phyloP scores from a whole-genome alignment of 140 eudicot genomes.

The Erigeron philadelphicus region DNA sequence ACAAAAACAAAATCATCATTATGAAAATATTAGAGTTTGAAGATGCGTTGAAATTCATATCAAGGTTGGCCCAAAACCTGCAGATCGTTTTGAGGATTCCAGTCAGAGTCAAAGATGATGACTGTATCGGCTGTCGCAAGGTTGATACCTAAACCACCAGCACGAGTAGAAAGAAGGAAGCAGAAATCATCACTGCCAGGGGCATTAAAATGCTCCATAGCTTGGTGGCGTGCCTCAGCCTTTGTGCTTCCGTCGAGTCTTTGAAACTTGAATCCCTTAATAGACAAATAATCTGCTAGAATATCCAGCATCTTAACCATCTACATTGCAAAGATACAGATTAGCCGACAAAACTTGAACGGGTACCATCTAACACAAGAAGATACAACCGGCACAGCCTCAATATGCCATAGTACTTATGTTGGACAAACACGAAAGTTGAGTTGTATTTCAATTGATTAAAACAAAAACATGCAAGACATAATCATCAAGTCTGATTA shows the following conservation, averaged over 20 bases:
- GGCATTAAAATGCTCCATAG: conserved; percentile 99
- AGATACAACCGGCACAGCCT: conserved; percentile 7
- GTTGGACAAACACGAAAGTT: background rate
- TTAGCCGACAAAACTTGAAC: conserved; percentile 3
- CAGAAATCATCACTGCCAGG: conserved; percentile 99
- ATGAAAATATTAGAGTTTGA: background rate
- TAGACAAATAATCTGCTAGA: conserved; percentile 84
- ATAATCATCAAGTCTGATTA: background rate
- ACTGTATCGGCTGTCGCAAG: conserved; percentile 99
- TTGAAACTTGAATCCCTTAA: conserved; percentile 94
- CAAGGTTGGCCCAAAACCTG: conserved; percentile 47
- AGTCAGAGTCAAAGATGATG: conserved; percentile 96
- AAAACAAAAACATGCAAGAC: no score
- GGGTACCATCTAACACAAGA: conserved; percentile 10
- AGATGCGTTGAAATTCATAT: conserved; percentile 5
- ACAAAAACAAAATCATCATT: background rate
- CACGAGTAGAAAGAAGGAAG: conserved; percentile 98
- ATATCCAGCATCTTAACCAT: conserved; percentile 99
- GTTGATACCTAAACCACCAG: conserved; percentile 98
- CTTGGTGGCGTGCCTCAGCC: conserved; percentile 92
- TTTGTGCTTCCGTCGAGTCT: conserved; percentile 99
- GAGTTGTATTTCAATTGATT: no score
- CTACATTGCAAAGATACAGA: conserved; percentile 39
- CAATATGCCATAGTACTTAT: background rate
- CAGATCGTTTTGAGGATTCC: conserved; percentile 99